phyloP scores from a whole-genome alignment of 805 yeast genomes.

The Kodamaea laetipori region DNA sequence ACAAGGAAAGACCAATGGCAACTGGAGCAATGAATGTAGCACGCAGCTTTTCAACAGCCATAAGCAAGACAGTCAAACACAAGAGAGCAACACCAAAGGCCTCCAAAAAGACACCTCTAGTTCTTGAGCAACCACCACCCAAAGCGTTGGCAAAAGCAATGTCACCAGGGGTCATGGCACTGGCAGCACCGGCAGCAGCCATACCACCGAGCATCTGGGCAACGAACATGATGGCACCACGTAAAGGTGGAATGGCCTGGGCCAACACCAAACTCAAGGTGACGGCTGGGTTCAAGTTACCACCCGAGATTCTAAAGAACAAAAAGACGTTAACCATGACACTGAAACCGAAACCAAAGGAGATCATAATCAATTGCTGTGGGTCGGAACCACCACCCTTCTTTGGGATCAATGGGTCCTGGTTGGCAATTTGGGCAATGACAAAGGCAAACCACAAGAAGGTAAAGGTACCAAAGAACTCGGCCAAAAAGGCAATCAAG shows the following conservation, averaged over 20 bases:
- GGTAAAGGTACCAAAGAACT: conserved; percentile 82
- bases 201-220: conserved; percentile 82
- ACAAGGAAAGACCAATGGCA: conserved; percentile 78
- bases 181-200: conserved; percentile 90
- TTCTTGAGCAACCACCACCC: conserved; percentile 69
- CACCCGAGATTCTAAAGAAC: conserved; percentile 80
- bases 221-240: conserved; percentile 65
- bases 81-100: conserved; percentile 75
- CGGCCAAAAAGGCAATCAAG: conserved; percentile 70
- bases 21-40: conserved; percentile 80
- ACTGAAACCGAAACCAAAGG: conserved; percentile 85
- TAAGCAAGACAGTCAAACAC: conserved; percentile 74
- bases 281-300: conserved; percentile 89
- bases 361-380: conserved; percentile 70
- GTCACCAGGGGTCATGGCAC: conserved; percentile 82
- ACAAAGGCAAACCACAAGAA: conserved; percentile 80
- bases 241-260: conserved; percentile 69
- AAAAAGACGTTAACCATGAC: conserved; percentile 72
- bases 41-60: conserved; percentile 80
- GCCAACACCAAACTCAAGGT: conserved; percentile 72
- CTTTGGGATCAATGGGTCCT: conserved; percentile 40
- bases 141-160: conserved; percentile 69
- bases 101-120: conserved; percentile 80
- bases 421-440: conserved; percentile 83
- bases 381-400: conserved; percentile 58